A percentile compares a stretch with the other conserved stretches of the same genome.
These are phyloP conservation scores for Yamadazyma ubonensis DNA, from an alignment of 805 yeast species.

Conservation along the genomic window DNA sequence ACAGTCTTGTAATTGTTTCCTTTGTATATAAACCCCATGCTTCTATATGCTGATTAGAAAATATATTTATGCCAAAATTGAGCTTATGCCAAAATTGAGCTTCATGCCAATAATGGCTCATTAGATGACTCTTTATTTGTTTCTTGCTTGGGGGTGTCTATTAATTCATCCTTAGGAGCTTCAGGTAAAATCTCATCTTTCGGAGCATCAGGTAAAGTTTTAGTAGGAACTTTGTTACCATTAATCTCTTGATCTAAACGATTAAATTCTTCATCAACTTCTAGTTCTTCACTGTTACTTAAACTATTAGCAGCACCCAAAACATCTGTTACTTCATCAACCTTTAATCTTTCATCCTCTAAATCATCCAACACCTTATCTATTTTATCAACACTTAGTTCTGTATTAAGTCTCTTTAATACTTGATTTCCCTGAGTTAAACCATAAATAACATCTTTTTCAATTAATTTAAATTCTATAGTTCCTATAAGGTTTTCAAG, in stretches of 20 bases:
- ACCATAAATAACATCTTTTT: constrained; percentile 79
- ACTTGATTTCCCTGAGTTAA: constrained; percentile 77
- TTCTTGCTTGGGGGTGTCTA: background rate
- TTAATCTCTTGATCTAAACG: constrained; percentile 46
- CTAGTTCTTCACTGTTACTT: constrained; percentile 51
- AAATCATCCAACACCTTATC: constrained; percentile 81
- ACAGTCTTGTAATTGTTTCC: background rate
- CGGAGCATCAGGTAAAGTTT: constrained; percentile 18
- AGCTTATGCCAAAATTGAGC: too few relatives aligned
- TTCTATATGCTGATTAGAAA: constrained; percentile 3
- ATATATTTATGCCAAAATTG: background rate
- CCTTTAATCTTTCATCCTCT: constrained; percentile 77
- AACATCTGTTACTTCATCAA: constrained; percentile 64
- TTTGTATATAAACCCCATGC: background rate
- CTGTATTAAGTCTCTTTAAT: constrained; percentile 70
- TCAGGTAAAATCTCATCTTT: background rate
- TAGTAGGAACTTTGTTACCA: constrained; percentile 7
- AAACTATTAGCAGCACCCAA: constrained; percentile 43
- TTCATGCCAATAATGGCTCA: constrained; percentile 4
- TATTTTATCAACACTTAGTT: constrained; percentile 74
- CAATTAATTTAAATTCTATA: constrained; percentile 87
- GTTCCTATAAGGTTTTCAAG: constrained; percentile 75
- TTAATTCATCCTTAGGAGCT: background rate
- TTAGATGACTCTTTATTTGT: background rate
- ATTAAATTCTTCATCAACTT: constrained; percentile 64